Base-by-base conservation (phyloP, 2,329 filamentous ascomycete genomes). In the Biscogniauxia sp. region DNA sequence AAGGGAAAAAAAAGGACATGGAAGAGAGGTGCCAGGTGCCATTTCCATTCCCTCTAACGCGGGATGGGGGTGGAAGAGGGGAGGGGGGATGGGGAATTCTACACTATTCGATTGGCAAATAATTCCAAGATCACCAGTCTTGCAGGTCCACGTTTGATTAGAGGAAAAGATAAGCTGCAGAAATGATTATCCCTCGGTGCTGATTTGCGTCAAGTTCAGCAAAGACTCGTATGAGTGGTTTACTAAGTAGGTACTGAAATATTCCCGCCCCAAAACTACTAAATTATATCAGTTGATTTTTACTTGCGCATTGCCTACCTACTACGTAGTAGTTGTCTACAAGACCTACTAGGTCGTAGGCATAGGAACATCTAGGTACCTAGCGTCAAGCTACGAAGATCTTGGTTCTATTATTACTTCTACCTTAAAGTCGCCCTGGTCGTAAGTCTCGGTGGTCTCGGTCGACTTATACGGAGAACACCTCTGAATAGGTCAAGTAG, bases 41-140 rank as follows among this genome's bases (percentile, higher is more conserved):
- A 51, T 2, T 50, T 23, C 32, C 64, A 69, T 7, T 74, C 71
- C 37, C 15, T 45, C 37, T n/a, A 45, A 45, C 37, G 37, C 6
- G 37, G 37, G 37, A 45, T 45, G 37, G n/a, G n/a, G 17, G 37
- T 45, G 15, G 17, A n/a, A n/a, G 37, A 45, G 37, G 11, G 37
- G 37, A 5, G 23, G 23, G 23, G 5, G n/a, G n/a, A n/a, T n/a
- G n/a, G n/a, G 37, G 15, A 3, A 45, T 17, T 45, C 37, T 45
- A 45, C 11, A 45, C 13, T 45, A n/a, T 45, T 45, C 37, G 37
- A 45, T 45, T 45, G 37, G 37, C 37, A 45, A 45, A 45, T 45
- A n/a, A 45, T 11, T 17, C 37, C 15, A 45, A 45, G 37, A 45
- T 45, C 37, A 45, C 37, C 37, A 45, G 37, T 45, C 37, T 45